Evolutionary conservation across 225 moss, liverwort and hornwort species (phyloP).

Genomic region (Climacium dendroides): DNA sequence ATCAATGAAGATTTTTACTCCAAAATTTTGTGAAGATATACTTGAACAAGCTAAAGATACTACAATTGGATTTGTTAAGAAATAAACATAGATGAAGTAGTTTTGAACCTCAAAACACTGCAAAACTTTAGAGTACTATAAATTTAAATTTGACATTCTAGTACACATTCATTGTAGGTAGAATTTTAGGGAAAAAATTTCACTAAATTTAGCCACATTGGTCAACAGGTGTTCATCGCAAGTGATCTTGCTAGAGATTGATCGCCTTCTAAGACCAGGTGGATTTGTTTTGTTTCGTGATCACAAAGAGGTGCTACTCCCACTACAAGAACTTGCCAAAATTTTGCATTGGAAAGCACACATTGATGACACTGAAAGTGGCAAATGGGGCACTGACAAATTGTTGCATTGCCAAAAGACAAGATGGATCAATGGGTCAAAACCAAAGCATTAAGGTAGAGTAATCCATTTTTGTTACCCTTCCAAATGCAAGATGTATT

Average conservation of each 20-base stretch:
- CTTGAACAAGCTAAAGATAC: background rate
- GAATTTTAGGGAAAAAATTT: no score
- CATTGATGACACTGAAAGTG: constrained; percentile 65
- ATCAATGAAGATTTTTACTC: background rate
- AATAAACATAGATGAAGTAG: background rate
- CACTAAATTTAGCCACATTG: background rate
- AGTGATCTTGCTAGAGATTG: constrained; percentile 56
- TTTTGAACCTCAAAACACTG: no score
- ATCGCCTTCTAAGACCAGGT: constrained; percentile 72
- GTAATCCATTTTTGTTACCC: background rate
- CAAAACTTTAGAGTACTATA: background rate
- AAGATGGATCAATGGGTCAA: background rate
- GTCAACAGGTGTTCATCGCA: constrained; percentile 35
- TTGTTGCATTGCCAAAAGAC: constrained; percentile 72
- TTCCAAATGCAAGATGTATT: background rate
- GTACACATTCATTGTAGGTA: background rate
- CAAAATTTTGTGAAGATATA: background rate
- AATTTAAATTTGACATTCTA: background rate
- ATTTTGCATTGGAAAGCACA: constrained; percentile 62
- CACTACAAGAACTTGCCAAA: constrained; percentile 16
- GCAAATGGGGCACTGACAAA: constrained; percentile 61
- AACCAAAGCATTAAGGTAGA: background rate
- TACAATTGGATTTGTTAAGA: background rate
- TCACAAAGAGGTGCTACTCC: constrained; percentile 20
- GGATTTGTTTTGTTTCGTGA: constrained; percentile 76